These are phyloP conservation scores for Epichloe coenophiala DNA, from an alignment of 2,329 filamentous ascomycete species.

Conservation along the genomic window DNA sequence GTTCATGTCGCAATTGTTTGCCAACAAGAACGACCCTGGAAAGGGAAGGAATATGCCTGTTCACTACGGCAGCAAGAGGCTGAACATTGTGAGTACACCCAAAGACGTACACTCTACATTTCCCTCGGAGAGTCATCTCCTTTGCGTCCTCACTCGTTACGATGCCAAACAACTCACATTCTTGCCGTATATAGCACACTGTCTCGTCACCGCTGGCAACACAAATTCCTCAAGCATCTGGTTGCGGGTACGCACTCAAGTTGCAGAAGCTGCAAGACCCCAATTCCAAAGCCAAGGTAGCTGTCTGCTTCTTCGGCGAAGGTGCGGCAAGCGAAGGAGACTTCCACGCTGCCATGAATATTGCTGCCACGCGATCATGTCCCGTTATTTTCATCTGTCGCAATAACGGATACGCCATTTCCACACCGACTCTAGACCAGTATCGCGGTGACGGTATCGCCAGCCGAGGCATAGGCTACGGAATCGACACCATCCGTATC, in stretches of 20 bases:
- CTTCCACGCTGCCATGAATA: constrained; percentile 83
- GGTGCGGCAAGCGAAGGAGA: constrained; percentile 84
- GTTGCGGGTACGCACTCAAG: constrained; percentile 79
- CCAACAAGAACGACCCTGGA: constrained; percentile 69
- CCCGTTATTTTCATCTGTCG: constrained; percentile 83
- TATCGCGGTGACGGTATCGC: constrained; percentile 88
- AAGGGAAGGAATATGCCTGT: constrained; percentile 92
- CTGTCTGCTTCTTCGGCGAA: constrained; percentile 80
- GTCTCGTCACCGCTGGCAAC: constrained; percentile 75
- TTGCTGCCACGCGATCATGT: constrained; percentile 77
- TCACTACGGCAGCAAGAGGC: constrained; percentile 74
- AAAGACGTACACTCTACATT: neutral
- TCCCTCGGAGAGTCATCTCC: no score
- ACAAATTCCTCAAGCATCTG: constrained; percentile 77
- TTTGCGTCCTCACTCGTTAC: neutral
- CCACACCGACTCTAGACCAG: constrained; percentile 77
- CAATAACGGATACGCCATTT: constrained; percentile 88
- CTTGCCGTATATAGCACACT: constrained; percentile 46
- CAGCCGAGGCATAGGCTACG: constrained; percentile 74
- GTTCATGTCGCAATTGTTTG: constrained; percentile 93
- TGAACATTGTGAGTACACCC: constrained; percentile 59
- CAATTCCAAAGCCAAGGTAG: constrained; percentile 51
- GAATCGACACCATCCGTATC: constrained; percentile 84
- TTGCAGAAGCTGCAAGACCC: constrained; percentile 64
- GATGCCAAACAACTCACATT: neutral